Evolutionary conservation across 305 asterid genomes (phyloP), one percentile per base, ranked within the genome.

Genomic region (Ilex paraguariensis): DNA sequence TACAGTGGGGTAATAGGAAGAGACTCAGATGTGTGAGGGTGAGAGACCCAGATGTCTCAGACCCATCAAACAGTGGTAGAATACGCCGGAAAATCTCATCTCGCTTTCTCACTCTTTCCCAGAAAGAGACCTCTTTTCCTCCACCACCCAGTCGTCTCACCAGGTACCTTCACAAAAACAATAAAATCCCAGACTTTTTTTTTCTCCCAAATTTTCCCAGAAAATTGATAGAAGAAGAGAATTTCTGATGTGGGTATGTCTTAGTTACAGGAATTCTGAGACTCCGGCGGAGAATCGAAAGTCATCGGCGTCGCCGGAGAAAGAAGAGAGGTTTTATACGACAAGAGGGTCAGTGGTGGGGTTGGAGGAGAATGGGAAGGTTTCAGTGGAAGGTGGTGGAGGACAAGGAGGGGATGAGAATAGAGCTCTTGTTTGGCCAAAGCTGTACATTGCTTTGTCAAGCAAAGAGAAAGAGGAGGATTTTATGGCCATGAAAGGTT

Each of bases 1-100:
- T 79, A 56, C 81, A 75, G 77, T 79, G 84, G 84, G 84, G 84
- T 49, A 79, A 69, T 62, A 67, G 74, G 46, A 79, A 79, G 79
- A 74, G 79, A 63, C 63, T 79, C 17, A 70, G 84, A 64, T 75
- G 84, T 52, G 79, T 70, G 8, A 70, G 79, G 60, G 73, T 76
- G 54, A 73, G 77, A 59, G 77, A 72, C 32, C 40, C 68, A 3
- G 74, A 69, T 51, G 67, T 36, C 15, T 61, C 77, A 36, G 42
- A 36, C 64, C 53, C 65, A 31, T 17, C 61, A 0, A 46, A 44
- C 30, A 14, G 66, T 12, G 36, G 72, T 39, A 64, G 76, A 60
- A 62, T 64, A 44, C 74, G 76, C 59, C 71, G 71, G 31, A 68
- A 56, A 73, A 64, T 73, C 44, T 40, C 59, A 40, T 63, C 76